Conservation (phyloP, 2,329 filamentous ascomycete species). For the Alternaria panax region DNA sequence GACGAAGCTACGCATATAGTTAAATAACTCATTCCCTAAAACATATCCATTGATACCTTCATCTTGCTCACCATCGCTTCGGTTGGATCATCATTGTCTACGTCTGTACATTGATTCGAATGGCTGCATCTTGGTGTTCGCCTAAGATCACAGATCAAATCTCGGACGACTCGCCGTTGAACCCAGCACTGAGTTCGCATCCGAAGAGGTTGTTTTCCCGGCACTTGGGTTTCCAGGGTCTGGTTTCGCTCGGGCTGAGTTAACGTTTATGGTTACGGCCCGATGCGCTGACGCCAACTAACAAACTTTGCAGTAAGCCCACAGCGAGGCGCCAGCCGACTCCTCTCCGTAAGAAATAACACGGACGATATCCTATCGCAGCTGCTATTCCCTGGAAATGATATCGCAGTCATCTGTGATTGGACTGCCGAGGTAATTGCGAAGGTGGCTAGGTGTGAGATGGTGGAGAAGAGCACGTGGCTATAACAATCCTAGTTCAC, state of each 20-base stretch:
- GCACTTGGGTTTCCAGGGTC: not conserved
- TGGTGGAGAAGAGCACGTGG: slow-evolving; percentile 6
- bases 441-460: not conserved
- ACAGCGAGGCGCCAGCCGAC: slow-evolving; percentile 5
- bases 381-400: not conserved
- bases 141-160: not conserved
- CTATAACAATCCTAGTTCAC: not conserved
- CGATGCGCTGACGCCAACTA: slow-evolving; percentile 12
- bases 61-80: not conserved
- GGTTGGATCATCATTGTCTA: not conserved
- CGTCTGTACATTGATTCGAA: not conserved
- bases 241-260: slow-evolving; percentile 7
- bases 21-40: not conserved
- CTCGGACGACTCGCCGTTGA: not conserved
- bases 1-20: not conserved
- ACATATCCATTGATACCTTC: not conserved
- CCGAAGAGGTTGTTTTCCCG: not conserved
- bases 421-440: slow-evolving; percentile 1
- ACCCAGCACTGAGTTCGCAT: not conserved
- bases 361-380: slow-evolving; percentile 6
- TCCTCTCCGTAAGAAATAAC: not conserved
- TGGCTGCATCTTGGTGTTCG: not conserved
- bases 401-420: not conserved
- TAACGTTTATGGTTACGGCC: slow-evolving; percentile 12
- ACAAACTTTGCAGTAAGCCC: slow-evolving; percentile 4